phyloP scores from a whole-genome alignment of 371 early-diverging fungal genomes.

The Massospora cicadina region DNA sequence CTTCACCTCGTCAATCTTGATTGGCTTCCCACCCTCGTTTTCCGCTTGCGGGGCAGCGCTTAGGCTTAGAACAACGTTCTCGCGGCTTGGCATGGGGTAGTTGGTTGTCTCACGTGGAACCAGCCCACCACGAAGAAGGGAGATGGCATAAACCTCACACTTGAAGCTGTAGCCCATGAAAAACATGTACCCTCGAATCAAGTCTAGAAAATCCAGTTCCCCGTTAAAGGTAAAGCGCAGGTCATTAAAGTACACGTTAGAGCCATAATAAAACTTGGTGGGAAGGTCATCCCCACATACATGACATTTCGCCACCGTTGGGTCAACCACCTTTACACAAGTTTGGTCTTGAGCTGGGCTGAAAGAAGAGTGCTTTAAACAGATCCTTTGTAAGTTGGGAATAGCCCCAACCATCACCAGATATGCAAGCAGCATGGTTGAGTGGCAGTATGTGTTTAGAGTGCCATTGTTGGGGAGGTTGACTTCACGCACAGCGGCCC shows the following conservation, averaged over 20 bases:
- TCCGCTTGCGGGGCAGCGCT: neutral
- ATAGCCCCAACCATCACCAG: neutral
- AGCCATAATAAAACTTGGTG: neutral
- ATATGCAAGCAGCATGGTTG: neutral
- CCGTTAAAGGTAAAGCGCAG: neutral
- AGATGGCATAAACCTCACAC: neutral
- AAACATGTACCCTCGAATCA: neutral
- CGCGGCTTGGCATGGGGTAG: neutral
- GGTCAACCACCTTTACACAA: neutral
- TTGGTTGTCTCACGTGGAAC: neutral
- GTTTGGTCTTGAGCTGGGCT: neutral
- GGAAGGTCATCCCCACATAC: neutral
- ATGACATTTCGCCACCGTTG: neutral
- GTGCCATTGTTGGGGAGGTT: neutral
- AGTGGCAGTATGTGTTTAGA: conserved; percentile 7
- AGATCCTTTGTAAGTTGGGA: neutral
- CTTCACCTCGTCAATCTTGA: neutral
- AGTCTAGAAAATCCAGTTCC: neutral
- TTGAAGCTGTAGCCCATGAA: neutral
- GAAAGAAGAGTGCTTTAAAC: neutral
- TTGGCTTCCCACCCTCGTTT: neutral
- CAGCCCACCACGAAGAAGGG: neutral
- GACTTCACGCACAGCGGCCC: neutral
- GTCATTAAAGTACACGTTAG: neutral
- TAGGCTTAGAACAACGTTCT: neutral